Evolutionary conservation across 2,329 filamentous ascomycete species (phyloP).

Genomic region (Apiospora pterosperma): DNA sequence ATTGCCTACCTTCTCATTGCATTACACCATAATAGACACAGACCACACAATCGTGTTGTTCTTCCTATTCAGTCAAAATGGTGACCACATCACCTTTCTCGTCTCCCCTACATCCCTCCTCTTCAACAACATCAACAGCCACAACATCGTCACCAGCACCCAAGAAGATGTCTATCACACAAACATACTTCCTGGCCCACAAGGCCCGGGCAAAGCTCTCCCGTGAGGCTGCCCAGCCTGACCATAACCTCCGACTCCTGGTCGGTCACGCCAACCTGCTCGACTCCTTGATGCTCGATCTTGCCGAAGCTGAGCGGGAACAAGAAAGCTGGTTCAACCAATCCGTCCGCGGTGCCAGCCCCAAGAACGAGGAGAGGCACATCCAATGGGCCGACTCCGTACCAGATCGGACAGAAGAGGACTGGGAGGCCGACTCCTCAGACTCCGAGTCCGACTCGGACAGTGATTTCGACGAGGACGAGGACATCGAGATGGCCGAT

Average conservation of each 20-base stretch:
- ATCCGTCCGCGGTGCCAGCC: constrained; percentile 74
- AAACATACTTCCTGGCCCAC: constrained; percentile 98
- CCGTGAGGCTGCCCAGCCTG: constrained; percentile 80
- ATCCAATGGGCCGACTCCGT: constrained; percentile 85
- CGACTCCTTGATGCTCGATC: constrained; percentile 87
- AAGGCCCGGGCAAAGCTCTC: constrained; percentile 96
- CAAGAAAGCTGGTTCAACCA: constrained; percentile 99
- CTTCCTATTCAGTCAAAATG: constrained; percentile 28
- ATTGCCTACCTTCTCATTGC: constrained; percentile 15
- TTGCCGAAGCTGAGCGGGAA: constrained; percentile 90
- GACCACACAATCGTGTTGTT: constrained; percentile 10
- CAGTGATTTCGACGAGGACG: constrained; percentile 48
- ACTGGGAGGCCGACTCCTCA: constrained; percentile 54
- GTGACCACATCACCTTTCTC: constrained; percentile 22
- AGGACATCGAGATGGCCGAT: constrained; percentile 56
- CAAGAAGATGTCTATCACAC: constrained; percentile 87
- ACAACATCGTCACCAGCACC: constrained; percentile 29
- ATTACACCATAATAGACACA: constrained; percentile 27
- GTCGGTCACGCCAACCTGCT: constrained; percentile 98
- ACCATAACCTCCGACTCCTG: constrained; percentile 92
- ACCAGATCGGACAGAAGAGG: constrained; percentile 69
- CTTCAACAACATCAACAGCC: constrained; percentile 22
- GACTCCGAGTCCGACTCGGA: constrained; percentile 52
- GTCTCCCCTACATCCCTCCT: constrained; percentile 19
- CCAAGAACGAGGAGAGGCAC: constrained; percentile 54